phyloP scores from a whole-genome alignment of 805 yeast genomes.

The Myxozyma neglecta region DNA sequence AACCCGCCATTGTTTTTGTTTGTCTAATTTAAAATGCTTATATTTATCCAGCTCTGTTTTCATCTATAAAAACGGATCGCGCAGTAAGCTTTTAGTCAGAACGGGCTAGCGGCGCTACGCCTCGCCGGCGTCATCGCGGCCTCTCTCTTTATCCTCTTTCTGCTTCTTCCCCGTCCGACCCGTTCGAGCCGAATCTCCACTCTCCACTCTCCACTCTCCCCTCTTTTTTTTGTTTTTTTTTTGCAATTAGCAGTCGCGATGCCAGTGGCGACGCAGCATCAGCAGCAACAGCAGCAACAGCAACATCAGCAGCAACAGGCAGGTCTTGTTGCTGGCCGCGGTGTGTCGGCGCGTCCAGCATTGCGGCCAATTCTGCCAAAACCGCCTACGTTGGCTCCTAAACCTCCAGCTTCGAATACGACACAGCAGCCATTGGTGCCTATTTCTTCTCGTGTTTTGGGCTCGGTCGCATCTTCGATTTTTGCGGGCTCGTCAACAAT shows the following conservation, averaged over 20 bases:
- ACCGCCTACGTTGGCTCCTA: slow-evolving; percentile 19
- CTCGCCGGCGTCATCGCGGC: slow-evolving; percentile 17
- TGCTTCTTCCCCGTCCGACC: slow-evolving; percentile 3
- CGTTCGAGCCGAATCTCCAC: background rate
- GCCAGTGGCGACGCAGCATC: background rate
- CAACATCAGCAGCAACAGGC: slow-evolving; percentile 12
- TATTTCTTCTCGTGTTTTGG: slow-evolving; percentile 25
- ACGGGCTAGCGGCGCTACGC: slow-evolving; percentile 10
- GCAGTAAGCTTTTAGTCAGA: background rate
- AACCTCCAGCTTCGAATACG: slow-evolving; percentile 8
- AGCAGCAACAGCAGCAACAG: background rate
- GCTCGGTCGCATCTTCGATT: slow-evolving; percentile 32
- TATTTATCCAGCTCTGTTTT: too few species aligned
- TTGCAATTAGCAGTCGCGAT: too few species aligned
- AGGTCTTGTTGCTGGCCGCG: slow-evolving; percentile 10
- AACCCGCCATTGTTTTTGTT: too few species aligned
- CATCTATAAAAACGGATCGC: background rate
- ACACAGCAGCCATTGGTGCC: slow-evolving; percentile 9
- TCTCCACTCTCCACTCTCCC: slow-evolving; percentile 10
- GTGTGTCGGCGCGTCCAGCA: slow-evolving; percentile 21
- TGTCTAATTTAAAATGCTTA: too few species aligned
- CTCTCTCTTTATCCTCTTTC: background rate
- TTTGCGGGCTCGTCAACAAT: slow-evolving; percentile 31
- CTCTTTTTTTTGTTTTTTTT: background rate
- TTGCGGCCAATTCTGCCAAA: slow-evolving; percentile 29